Conservation (phyloP, 2,329 filamentous ascomycete species). For the Diaporthe longicolla region DNA sequence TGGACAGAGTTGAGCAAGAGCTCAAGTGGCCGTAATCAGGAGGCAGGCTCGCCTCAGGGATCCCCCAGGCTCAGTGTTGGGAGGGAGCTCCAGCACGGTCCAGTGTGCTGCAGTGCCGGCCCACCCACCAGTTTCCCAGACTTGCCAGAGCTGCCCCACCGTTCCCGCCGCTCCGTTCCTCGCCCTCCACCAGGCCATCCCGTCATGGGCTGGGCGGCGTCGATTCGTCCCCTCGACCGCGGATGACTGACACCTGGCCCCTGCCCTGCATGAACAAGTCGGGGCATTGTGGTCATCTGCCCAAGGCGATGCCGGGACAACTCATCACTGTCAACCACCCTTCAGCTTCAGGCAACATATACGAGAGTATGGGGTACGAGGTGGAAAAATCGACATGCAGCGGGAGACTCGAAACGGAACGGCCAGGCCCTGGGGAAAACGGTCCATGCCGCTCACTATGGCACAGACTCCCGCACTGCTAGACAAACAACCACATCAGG, state of each 20-base stretch:
- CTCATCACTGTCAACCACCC: constrained; percentile 39
- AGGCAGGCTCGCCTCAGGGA: background rate
- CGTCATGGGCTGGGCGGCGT: background rate
- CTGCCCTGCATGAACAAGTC: constrained; percentile 37
- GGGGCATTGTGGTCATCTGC: constrained; percentile 37
- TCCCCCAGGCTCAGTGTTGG: background rate
- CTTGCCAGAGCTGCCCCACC: constrained; percentile 20
- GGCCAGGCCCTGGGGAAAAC: constrained; percentile 2
- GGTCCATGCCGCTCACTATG: constrained; percentile 2
- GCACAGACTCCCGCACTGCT: background rate
- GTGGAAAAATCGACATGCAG: background rate
- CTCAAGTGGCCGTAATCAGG: constrained; percentile 24
- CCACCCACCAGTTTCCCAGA: background rate
- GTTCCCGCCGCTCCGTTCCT: constrained; percentile 39
- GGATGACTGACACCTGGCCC: constrained; percentile 41
- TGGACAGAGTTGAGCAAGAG: background rate
- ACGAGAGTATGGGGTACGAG: background rate
- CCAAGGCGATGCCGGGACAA: constrained; percentile 39
- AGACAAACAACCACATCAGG: background rate
- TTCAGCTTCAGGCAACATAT: constrained; percentile 21
- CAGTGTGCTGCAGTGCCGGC: background rate
- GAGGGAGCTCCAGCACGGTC: background rate
- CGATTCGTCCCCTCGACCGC: constrained; percentile 27
- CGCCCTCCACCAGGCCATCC: constrained; percentile 27
- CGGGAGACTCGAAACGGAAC: background rate